These are phyloP conservation scores for Backusella tuberculispora DNA, from an alignment of 192 early-diverging fungal genomes.

Conservation along the genomic window DNA sequence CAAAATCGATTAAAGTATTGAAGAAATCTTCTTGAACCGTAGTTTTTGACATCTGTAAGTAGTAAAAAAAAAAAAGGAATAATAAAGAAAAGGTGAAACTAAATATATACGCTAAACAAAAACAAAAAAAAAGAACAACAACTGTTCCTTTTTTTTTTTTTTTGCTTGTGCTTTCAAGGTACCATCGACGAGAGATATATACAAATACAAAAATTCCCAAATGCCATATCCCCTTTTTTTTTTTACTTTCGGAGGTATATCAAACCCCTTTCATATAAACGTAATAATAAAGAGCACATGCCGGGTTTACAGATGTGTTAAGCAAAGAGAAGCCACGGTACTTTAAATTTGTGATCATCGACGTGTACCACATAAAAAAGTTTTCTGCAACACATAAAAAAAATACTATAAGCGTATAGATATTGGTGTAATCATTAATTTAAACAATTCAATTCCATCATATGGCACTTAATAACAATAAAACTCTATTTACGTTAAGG, in stretches of 20 bases:
- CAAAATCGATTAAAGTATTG: background rate
- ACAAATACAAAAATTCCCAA: slow-evolving; percentile 4
- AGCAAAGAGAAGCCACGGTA: background rate
- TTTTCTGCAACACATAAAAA: too few species aligned
- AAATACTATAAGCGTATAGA: too few species aligned
- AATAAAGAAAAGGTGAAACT: slow-evolving; percentile 2
- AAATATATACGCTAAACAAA: slow-evolving; percentile 1
- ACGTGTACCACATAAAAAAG: background rate
- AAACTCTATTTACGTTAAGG: too few species aligned
- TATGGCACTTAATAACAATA: too few species aligned
- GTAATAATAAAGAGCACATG: background rate
- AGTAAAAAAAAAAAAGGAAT: background rate
- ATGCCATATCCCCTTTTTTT: background rate
- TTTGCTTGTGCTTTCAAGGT: background rate
- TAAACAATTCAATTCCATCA: too few species aligned
- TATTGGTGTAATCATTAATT: too few species aligned
- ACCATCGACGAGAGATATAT: background rate
- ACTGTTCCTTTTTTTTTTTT: background rate
- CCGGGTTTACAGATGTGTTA: background rate
- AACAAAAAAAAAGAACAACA: slow-evolving; percentile 5
- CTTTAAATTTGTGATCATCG: background rate
- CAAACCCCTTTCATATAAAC: slow-evolving; percentile 3
- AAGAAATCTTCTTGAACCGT: slow-evolving; percentile 2
- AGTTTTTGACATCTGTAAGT: background rate
- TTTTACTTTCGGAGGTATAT: background rate